phyloP scores from a whole-genome alignment of 345 rosid genomes.

The Sisymbrium altissimum region DNA sequence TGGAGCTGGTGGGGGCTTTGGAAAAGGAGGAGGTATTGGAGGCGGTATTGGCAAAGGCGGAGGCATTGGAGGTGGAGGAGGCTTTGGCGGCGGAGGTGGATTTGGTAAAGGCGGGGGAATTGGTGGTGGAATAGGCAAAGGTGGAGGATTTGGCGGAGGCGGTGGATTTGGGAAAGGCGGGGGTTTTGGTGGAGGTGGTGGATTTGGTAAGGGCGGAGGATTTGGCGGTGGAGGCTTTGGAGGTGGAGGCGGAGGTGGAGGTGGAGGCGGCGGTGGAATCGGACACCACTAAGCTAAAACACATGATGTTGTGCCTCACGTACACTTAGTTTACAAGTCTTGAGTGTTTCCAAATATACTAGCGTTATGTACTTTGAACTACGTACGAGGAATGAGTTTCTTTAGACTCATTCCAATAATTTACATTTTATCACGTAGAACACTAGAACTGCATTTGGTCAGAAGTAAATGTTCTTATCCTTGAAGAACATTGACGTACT shows the following conservation, averaged over 20 bases:
- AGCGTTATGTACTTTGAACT: constrained; percentile 10
- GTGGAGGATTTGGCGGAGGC: constrained; percentile 31
- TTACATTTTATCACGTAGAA: neutral
- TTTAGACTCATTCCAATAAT: constrained; percentile 4
- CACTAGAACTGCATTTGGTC: neutral
- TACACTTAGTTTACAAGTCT: constrained; percentile 21
- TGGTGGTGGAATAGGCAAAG: constrained; percentile 25
- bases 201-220: no score
- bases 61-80: constrained; percentile 7
- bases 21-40: constrained; percentile 15
- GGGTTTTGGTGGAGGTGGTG: constrained; percentile 11
- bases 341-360: constrained; percentile 4
- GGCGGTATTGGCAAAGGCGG: constrained; percentile 9
- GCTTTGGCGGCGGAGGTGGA: constrained; percentile 27
- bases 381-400: constrained; percentile 7
- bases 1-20: constrained; percentile 19
- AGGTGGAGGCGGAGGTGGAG: constrained; percentile 15
- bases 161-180: constrained; percentile 16
- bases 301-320: constrained; percentile 1
- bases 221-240: neutral
- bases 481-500: neutral
- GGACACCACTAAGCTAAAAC: constrained; percentile 25
- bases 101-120: constrained; percentile 26
- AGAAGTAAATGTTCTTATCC: neutral
- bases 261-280: constrained; percentile 12